Evolutionary conservation across 1,284 basidiomycete species (phyloP).

Genomic region (Boletus sp.): DNA sequence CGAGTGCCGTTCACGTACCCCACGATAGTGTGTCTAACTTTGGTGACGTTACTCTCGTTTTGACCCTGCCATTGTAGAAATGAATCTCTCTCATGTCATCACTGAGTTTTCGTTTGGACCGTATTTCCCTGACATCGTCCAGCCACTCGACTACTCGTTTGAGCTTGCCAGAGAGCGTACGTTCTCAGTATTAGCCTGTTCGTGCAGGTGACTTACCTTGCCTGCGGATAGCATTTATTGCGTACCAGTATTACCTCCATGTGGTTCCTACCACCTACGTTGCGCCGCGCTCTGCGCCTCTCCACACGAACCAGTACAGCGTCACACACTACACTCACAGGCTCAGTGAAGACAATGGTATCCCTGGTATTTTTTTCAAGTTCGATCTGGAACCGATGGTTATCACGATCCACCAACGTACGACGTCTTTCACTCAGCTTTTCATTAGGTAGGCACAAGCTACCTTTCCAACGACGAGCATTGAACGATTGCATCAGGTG

Average conservation of each 20-base stretch:
- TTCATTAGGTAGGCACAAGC: conserved; percentile 61
- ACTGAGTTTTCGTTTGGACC: conserved; percentile 97
- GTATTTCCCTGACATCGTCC: conserved; percentile 92
- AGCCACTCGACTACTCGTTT: conserved; percentile 90
- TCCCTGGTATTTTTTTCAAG: conserved; percentile 95
- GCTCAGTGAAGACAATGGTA: conserved; percentile 73
- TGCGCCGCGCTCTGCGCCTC: conserved; percentile 53
- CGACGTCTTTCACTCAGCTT: conserved; percentile 77
- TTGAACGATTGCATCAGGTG: conserved; percentile 37
- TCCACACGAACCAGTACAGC: conserved; percentile 91
- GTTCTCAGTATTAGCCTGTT: not conserved
- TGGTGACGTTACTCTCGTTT: not conserved
- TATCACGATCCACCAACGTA: conserved; percentile 83
- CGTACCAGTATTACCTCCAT: conserved; percentile 95
- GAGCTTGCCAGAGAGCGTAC: conserved; percentile 79
- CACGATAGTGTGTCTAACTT: conserved; percentile 60
- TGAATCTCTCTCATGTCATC: conserved; percentile 96
- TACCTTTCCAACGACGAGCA: conserved; percentile 1
- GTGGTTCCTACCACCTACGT: conserved; percentile 95
- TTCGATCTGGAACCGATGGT: conserved; percentile 92
- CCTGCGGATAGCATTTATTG: conserved; percentile 66
- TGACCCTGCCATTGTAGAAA: conserved; percentile 49
- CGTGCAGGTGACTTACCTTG: not conserved
- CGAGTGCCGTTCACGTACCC: conserved; percentile 82
- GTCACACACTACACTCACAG: conserved; percentile 89